A percentile compares a stretch with the other conserved stretches of the same genome.
These are phyloP conservation scores for Carex arenaria DNA, from an alignment of 202 grass and related monocot genomes.

Conservation along the genomic window DNA sequence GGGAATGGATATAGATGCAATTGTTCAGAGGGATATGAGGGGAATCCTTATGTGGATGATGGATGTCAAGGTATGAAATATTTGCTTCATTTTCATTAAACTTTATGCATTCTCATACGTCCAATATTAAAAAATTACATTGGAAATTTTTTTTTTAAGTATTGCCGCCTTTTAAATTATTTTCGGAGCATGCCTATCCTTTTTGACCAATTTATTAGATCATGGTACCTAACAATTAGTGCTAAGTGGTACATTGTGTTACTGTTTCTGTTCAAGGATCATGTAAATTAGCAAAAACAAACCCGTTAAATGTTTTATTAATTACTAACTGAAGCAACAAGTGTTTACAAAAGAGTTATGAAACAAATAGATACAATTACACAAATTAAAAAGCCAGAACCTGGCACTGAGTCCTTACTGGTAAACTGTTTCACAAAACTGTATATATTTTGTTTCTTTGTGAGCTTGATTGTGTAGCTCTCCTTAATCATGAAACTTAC, in stretches of 20 bases:
- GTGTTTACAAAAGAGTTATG: neutral
- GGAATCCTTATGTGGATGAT: slow-evolving; percentile 35
- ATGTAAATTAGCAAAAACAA: neutral
- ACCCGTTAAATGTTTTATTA: neutral
- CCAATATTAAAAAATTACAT: neutral
- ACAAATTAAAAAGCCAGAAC: neutral
- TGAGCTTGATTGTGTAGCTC: neutral
- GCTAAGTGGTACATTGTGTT: neutral
- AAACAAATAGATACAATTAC: neutral
- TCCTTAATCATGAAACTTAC: neutral
- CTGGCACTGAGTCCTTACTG: neutral
- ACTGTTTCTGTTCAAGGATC: neutral
- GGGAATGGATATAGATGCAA: slow-evolving; percentile 30
- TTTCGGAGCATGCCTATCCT: neutral
- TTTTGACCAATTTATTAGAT: neutral
- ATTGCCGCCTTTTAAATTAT: neutral
- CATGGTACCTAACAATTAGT: neutral
- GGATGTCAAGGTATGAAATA: slow-evolving; percentile 37
- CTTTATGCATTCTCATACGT: neutral
- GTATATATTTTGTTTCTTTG: neutral
- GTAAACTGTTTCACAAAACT: neutral
- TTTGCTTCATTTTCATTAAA: neutral
- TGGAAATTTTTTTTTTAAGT: neutral
- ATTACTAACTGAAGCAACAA: neutral
- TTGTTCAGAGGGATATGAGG: slow-evolving; percentile 40